Percentiles rank a stretch among this genome's conserved stretches.
Conservation (phyloP, 2,329 filamentous ascomycete genomes). For the Madurella mycetomatis region DNA sequence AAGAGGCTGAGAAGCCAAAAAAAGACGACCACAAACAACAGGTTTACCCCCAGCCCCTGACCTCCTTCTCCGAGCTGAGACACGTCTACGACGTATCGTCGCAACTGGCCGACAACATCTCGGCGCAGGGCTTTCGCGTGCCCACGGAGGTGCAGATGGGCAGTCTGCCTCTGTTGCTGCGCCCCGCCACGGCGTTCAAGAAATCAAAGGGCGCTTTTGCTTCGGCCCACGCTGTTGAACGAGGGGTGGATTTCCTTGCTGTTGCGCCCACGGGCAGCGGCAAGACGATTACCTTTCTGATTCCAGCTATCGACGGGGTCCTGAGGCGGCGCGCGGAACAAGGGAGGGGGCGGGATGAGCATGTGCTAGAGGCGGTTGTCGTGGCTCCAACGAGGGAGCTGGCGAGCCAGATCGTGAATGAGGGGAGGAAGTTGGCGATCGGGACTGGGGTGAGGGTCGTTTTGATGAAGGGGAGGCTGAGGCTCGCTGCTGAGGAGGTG, state of each 20-base stretch:
- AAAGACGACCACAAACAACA: constrained; percentile 52
- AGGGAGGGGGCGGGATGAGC: constrained; percentile 33
- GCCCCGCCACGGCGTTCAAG: constrained; percentile 48
- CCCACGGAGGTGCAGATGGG: constrained; percentile 94
- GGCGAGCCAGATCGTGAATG: constrained; percentile 74
- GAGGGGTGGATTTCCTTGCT: constrained; percentile 69
- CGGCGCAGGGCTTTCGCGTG: constrained; percentile 75
- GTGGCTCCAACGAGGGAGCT: constrained; percentile 76
- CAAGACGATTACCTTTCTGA: constrained; percentile 89
- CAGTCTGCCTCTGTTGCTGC: constrained; percentile 72
- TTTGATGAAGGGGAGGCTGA: constrained; percentile 81
- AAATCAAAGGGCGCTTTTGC: constrained; percentile 34
- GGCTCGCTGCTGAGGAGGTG: constrained; percentile 47
- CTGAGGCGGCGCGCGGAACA: constrained; percentile 49
- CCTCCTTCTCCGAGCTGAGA: constrained; percentile 69
- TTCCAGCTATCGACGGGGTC: constrained; percentile 78
- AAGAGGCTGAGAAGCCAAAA: constrained; percentile 39
- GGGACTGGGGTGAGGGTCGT: constrained; percentile 76
- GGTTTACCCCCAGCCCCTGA: constrained; percentile 75
- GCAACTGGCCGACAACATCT: constrained; percentile 71
- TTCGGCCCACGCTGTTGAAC: constrained; percentile 27
- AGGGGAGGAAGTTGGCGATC: constrained; percentile 73
- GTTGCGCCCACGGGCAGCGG: constrained; percentile 94
- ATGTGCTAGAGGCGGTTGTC: constrained; percentile 62
- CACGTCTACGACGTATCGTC: constrained; percentile 68